A percentile compares a stretch with the other conserved stretches of the same genome.
Conservation (phyloP, 306 rosid genomes). For the Rubus parviflorus region DNA sequence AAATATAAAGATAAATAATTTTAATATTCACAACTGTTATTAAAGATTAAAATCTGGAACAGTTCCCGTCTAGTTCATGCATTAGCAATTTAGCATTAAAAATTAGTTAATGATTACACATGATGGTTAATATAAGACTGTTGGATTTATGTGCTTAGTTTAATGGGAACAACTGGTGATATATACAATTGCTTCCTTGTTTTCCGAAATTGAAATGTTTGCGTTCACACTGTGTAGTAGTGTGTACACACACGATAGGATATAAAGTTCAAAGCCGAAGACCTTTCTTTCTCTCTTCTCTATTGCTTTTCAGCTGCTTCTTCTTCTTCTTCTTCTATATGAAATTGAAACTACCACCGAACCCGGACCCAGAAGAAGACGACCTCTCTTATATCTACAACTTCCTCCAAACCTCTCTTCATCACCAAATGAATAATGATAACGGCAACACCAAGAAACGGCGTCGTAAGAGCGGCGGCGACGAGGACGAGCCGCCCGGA, state of each 20-base stretch:
- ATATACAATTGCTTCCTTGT: neutral
- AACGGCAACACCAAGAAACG: slow-evolving; percentile 33
- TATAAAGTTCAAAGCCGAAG: slow-evolving; percentile 3
- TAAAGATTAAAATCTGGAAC: no score
- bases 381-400: slow-evolving; percentile 15
- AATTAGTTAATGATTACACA: neutral
- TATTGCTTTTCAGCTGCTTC: neutral
- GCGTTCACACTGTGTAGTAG: slow-evolving; percentile 35
- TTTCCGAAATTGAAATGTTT: neutral
- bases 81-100: neutral
- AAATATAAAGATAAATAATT: no score
- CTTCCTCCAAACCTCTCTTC: slow-evolving; percentile 20
- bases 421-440: slow-evolving; percentile 43
- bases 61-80: no score
- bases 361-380: slow-evolving; percentile 13
- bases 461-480: slow-evolving; percentile 25
- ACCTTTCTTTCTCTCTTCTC: neutral
- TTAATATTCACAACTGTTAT: no score
- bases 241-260: slow-evolving; percentile 18
- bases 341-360: slow-evolving; percentile 13
- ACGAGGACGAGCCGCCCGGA: slow-evolving; percentile 19
- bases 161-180: neutral
- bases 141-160: neutral
- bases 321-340: slow-evolving; percentile 2
- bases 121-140: neutral